phyloP scores from a whole-genome alignment of 768 basidiomycete genomes.

The Leccinum variicolor region DNA sequence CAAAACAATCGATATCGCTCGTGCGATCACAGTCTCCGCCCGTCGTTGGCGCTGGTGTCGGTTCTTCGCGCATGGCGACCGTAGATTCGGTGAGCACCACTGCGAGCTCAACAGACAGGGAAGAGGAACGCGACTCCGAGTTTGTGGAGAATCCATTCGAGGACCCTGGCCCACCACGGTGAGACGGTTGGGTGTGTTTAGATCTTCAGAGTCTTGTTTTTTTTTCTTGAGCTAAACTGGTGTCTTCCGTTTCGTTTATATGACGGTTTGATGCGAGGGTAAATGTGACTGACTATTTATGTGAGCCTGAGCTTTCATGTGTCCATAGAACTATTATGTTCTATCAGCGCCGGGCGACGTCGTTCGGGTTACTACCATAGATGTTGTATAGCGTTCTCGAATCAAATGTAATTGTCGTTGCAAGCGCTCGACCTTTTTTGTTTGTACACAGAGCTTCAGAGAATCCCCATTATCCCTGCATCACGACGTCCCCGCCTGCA shows the following conservation, averaged over 20 bases:
- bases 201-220: not conserved
- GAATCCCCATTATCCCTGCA: slow-evolving; percentile 17
- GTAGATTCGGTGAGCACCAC: slow-evolving; percentile 15
- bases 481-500: slow-evolving; percentile 21
- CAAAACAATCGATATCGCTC: slow-evolving; percentile 71
- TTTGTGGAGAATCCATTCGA: slow-evolving; percentile 78
- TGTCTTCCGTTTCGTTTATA: too few relatives aligned
- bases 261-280: too few relatives aligned
- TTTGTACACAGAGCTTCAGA: not conserved
- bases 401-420: not conserved
- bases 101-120: slow-evolving; percentile 35
- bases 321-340: not conserved
- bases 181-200: not conserved
- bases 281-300: not conserved
- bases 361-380: not conserved
- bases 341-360: not conserved
- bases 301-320: not conserved
- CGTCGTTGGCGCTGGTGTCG: not conserved
- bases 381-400: not conserved
- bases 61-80: slow-evolving; percentile 4
- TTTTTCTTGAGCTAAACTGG: too few relatives aligned
- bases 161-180: slow-evolving; percentile 30
- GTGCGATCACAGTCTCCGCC: slow-evolving; percentile 32
- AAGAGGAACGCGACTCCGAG: slow-evolving; percentile 53
- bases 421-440: not conserved